Base-by-base conservation (phyloP, 1,139 yeast genomes). In the Yamadazyma epiphylla region DNA sequence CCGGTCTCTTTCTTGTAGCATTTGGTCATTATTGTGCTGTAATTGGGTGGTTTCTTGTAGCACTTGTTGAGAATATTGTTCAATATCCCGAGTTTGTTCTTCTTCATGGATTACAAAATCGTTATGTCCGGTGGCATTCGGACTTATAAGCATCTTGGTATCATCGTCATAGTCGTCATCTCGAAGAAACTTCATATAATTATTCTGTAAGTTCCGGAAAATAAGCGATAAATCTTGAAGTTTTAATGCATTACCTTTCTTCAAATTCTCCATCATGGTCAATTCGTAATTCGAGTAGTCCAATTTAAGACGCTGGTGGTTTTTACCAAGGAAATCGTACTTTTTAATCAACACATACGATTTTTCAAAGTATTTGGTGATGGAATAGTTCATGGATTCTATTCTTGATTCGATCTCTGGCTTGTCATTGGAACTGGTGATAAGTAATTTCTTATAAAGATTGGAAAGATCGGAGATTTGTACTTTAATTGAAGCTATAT, bases 181-280 rank as follows among this genome's bases (percentile, higher is more conserved):
- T 41, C 79, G 71, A 35, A 83, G 58, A 45, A 80, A 77, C 47
- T 85, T 83, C 49, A 94, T 78, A 50, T 91, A 94, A 45, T 83
- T 80, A 46, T 89, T 86, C 54, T 91, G 99, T 48, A 89, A 64
- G 48, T 86, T 85, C 32, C 98, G 65, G 58, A 89, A 91, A 30
- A 71, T 70, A 16, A 89, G 74, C 25, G 94, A 81, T 28, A 75
- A 64, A 27, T 78, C 80, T 53, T 91, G 97, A 24, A 94, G 81
- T 51, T 81, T 80, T 24, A 81, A 66, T 3, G 98, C 98, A 55
- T 89, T 77, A 27, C 79, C 80, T 46, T 86, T 83, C 55, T 86
- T 84, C 61, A 86, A 77, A 55, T 89, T 91, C 30, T 76, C 80
- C 35, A 88, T 65, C 67, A 91, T 80, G 28, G 72, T 64, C 24